Evolutionary conservation across 169 alveolate species (phyloP).

Genomic region (Plasmodium vinckei): DNA sequence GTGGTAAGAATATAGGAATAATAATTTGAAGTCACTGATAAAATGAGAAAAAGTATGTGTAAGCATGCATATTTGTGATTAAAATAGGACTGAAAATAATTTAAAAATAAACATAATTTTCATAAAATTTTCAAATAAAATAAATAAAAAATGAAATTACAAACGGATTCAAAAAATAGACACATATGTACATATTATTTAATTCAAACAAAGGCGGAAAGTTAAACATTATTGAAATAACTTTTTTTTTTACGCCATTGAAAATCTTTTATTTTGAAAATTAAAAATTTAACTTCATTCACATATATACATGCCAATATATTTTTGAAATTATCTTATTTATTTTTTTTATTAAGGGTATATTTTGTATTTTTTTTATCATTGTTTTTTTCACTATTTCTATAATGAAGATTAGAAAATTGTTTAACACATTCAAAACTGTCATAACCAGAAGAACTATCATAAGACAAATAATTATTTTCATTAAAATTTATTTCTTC

Average conservation of each 20-base stretch:
- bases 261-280: not conserved
- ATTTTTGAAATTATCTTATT: not conserved
- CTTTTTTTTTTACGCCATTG: not conserved
- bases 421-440: slow-evolving; percentile 74
- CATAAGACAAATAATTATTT: slow-evolving; percentile 21
- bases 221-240: not conserved
- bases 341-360: slow-evolving; percentile 8
- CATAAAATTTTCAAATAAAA: not conserved
- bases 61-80: slow-evolving; percentile 1
- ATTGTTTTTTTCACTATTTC: not conserved
- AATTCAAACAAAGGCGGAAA: slow-evolving; percentile 6
- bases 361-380: not conserved
- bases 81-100: not conserved
- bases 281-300: no score
- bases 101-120: not conserved
- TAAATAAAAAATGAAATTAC: slow-evolving; percentile 7
- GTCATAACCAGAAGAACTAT: slow-evolving; percentile 74
- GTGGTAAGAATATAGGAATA: no score
- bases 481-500: not conserved
- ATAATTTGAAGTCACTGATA: not conserved
- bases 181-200: not conserved
- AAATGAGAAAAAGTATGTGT: not conserved
- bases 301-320: no score
- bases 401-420: slow-evolving; percentile 57
- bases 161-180: slow-evolving; percentile 6